Base-by-base conservation (phyloP, 495 filamentous ascomycete genomes). In the Ramalina intermedia region DNA sequence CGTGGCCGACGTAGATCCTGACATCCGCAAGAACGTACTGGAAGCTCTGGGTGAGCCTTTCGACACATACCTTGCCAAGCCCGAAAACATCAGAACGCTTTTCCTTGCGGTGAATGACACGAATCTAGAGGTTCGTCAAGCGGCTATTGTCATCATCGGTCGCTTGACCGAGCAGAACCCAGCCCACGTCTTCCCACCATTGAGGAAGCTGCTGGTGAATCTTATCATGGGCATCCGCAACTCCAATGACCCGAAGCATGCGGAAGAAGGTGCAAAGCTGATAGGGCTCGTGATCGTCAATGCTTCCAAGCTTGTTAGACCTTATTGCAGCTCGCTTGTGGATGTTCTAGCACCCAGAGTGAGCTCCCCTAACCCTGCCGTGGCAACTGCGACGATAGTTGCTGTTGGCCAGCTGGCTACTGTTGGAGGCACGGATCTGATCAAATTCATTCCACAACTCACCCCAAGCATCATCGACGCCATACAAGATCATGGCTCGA, bases 51-150 rank as follows among this genome's bases (percentile, higher is more conserved):
- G 96, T 61, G 76, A 85, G 45, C 82, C 91, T 50, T 99, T 99
- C 59, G 93, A 99, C 59, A 82, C 84, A 38, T 91, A 96, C 60
- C 73, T 99, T 20, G 85, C 85, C 26, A 89, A 94, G 58, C 87
- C 91, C 9, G 90, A 96, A 59, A 96, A 96, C 63, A 91, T 96
- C 37, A 79, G 93, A 26, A 93, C 85, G 39, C 66, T 96, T 21
- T 96, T 99, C 65, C 79, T 96, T 48, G 91, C 91, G 6, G 79
- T 96, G n/a, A 94, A 96, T 55, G 91, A 99, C 58, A 87, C 94
- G 51, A 74, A 84, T 3, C 96, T 96, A 50, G 71, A 80, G 8
- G 91, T 95, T 54, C 79, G 91, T 61, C 87, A 96, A 66, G 89
- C 89, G 29, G 84, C 91, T 4, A 95, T 99, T 50, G 80, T 85